Base-by-base conservation (phyloP, 2,329 filamentous ascomycete genomes). In the Cladosporium sp. region DNA sequence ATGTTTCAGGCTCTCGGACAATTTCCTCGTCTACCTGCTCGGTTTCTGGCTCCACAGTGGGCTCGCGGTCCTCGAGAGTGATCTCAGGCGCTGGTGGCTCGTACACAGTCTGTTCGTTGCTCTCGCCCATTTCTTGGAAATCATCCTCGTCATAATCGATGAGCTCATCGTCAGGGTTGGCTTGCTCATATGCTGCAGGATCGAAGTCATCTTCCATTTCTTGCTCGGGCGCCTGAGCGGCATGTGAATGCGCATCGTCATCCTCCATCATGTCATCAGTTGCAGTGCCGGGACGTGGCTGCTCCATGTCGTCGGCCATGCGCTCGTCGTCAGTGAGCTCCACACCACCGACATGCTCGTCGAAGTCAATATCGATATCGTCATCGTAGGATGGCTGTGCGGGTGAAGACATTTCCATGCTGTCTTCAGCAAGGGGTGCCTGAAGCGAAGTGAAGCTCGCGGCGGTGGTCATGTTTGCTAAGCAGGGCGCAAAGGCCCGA, bases 331-430 rank as follows among this genome's bases (percentile, higher is more conserved):
- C 81, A 36, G 67, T 68, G 16, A 69, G 58, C 3, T 70, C 66
- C 3, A 63, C 67, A 25, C 69, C 70, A n/a, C 67, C 70, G 25
- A 73, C 71, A 18, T 73, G 75, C 54, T 72, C 74, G 69, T 87
- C 86, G 67, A 89, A 80, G 69, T 89, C 86, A 67, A 89, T 86
- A 65, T 87, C 85, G 63, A 85, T 84, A 64, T 86, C 83, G 60
- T 79, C 80, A 56, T 78, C 70, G 39, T 32, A 54, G 8, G 34
- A 7, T 5, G 76, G 81, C 65, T 76, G 72, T 26, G 82, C 80
- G 28, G 72, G 68, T 49, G 83, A 79, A 71, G 84, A 79, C 72
- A 88, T 79, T 68, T 87, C 84, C 85, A 86, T 86, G 64, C 81
- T 81, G 70, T 85, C 84, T 58, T 79, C 79, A 63, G 78, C 76